Evolutionary conservation across 176 grass and related monocot genomes (phyloP).

Genomic region (Hordeum marinum): DNA sequence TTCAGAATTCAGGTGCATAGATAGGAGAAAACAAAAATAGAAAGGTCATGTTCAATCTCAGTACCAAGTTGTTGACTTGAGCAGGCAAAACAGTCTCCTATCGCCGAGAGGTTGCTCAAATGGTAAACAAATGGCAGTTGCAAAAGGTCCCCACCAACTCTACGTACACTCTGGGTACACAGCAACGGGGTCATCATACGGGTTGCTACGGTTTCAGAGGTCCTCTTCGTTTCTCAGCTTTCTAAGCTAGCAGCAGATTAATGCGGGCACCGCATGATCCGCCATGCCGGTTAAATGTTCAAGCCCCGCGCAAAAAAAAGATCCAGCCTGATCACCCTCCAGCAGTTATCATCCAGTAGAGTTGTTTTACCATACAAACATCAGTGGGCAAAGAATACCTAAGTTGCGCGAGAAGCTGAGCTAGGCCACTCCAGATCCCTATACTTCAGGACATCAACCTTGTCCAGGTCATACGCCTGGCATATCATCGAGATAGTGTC

Average conservation of each 20-base stretch:
- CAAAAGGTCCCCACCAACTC: not conserved
- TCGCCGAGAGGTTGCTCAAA: not conserved
- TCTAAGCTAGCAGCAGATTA: not conserved
- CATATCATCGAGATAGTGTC: conserved; percentile 63
- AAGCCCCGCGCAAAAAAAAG: not conserved
- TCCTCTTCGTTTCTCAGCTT: not conserved
- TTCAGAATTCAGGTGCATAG: not conserved
- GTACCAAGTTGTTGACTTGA: not conserved
- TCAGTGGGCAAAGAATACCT: not conserved
- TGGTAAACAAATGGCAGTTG: not conserved
- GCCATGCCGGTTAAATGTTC: not conserved
- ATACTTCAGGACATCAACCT: conserved; percentile 77
- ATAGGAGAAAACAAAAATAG: not conserved
- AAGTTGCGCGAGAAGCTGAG: not conserved
- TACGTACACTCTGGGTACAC: conserved; percentile 10
- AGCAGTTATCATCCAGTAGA: too few relatives aligned
- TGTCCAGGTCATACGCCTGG: conserved; percentile 58
- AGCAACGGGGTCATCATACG: not conserved
- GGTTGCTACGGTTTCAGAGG: not conserved
- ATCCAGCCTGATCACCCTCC: too few relatives aligned
- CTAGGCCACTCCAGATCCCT: conserved; percentile 49
- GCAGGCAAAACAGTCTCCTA: not conserved
- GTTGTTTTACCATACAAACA: not conserved
- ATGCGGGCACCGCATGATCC: not conserved
- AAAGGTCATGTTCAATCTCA: not conserved